Percentiles rank a stretch among this genome's conserved stretches.
These are phyloP conservation scores for Zasmidium cellare DNA, from an alignment of 2,329 filamentous ascomycete species.

Conservation along the genomic window DNA sequence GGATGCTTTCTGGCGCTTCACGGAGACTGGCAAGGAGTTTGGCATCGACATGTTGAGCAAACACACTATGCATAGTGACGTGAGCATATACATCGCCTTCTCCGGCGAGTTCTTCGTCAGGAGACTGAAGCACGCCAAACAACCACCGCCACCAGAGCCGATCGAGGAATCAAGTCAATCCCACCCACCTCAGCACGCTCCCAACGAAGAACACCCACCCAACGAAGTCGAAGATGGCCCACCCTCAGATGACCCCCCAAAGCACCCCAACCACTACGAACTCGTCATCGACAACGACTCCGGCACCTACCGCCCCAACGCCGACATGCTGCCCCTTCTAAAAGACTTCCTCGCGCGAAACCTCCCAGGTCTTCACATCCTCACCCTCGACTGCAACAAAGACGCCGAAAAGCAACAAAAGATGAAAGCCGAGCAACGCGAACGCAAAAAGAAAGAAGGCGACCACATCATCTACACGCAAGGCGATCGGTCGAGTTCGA, in stretches of 20 bases:
- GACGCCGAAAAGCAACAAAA: conserved; percentile 71
- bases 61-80: conserved; percentile 95
- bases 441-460: conserved; percentile 67
- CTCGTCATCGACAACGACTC: conserved; percentile 94
- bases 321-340: conserved; percentile 69
- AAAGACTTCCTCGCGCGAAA: conserved; percentile 69
- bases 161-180: conserved; percentile 45
- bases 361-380: conserved; percentile 74
- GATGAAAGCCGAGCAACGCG: conserved; percentile 75
- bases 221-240: conserved; percentile 50
- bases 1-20: conserved; percentile 84
- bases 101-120: conserved; percentile 92
- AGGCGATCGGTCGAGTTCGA: conserved; percentile 44
- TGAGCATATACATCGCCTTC: conserved; percentile 86
- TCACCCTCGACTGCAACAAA: conserved; percentile 69
- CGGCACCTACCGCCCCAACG: conserved; percentile 88
- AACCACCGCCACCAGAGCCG: conserved; percentile 43
- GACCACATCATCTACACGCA: conserved; percentile 57
- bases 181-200: conserved; percentile 40
- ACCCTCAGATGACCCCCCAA: conserved; percentile 45
- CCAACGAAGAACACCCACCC: conserved; percentile 53
- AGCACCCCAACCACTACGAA: conserved; percentile 67
- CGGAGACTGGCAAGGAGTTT: conserved; percentile 93
- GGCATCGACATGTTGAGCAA: conserved; percentile 91
- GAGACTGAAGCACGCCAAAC: conserved; percentile 57